Evolutionary conservation across 805 yeast genomes (phyloP).

Genomic region (Metschnikowia kofuensis): DNA sequence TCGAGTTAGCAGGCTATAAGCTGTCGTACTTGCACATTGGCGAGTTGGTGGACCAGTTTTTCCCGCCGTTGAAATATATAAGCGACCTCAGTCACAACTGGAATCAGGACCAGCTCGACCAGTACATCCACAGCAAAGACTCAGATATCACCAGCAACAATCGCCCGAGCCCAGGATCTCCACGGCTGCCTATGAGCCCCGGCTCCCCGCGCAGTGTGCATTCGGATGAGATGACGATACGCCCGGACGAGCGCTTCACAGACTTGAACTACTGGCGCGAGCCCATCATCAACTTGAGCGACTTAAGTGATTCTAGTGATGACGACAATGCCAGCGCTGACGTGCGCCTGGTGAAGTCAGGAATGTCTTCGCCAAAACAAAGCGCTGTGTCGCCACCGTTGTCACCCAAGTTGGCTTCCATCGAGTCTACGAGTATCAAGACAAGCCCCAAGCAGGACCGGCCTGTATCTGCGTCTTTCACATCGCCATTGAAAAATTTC

Average conservation of each 20-base stretch:
- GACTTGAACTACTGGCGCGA: conserved; percentile 94
- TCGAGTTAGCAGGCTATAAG: conserved; percentile 90
- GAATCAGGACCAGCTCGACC: conserved; percentile 35
- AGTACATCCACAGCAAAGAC: conserved; percentile 27
- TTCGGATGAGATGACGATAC: conserved; percentile 26
- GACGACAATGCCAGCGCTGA: conserved; percentile 13
- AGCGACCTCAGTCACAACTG: conserved; percentile 30
- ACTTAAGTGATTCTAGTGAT: conserved; percentile 52
- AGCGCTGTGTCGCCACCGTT: conserved; percentile 3
- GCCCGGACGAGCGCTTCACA: conserved; percentile 60
- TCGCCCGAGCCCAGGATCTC: conserved; percentile 10
- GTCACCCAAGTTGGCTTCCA: conserved; percentile 9
- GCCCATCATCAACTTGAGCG: conserved; percentile 63
- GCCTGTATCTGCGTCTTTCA: conserved; percentile 35
- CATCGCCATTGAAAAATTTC: conserved; percentile 41
- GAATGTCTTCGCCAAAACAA: conserved; percentile 7
- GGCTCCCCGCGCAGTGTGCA: conserved; percentile 22
- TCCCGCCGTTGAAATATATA: conserved; percentile 66
- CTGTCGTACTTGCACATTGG: conserved; percentile 86
- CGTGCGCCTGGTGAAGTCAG: conserved; percentile 1
- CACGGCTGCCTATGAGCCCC: conserved; percentile 21
- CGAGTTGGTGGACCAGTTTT: conserved; percentile 94
- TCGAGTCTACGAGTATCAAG: not conserved
- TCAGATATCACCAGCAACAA: conserved; percentile 6
- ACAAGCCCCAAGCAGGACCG: conserved; percentile 20